Evolutionary conservation across 2,329 filamentous ascomycete genomes (phyloP).

Genomic region (Colletotrichum musae): DNA sequence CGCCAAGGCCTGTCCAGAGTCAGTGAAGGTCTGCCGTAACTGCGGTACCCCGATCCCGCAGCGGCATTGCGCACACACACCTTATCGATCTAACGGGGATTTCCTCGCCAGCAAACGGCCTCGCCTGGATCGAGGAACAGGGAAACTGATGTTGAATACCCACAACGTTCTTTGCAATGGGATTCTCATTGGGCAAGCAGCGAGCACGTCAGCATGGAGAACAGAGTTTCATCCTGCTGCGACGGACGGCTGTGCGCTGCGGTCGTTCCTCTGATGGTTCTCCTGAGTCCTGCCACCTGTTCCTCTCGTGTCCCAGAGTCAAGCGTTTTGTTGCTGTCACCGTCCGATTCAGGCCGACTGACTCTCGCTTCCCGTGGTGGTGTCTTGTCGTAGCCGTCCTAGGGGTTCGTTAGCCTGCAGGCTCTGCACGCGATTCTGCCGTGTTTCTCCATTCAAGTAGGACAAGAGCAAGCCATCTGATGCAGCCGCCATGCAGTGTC

Average conservation of each 20-base stretch:
- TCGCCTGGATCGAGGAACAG: neutral
- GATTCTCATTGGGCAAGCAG: constrained; percentile 11
- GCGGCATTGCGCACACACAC: neutral
- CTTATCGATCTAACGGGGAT: constrained; percentile 34
- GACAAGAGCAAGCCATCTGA: constrained; percentile 18
- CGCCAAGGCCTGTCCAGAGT: constrained; percentile 14
- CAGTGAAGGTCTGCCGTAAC: neutral
- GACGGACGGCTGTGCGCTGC: neutral
- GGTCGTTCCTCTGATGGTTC: neutral
- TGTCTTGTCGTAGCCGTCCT: neutral
- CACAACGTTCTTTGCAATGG: constrained; percentile 18
- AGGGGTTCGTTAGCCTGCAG: no score
- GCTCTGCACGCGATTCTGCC: no score
- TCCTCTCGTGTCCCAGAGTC: neutral
- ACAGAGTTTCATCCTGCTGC: constrained; percentile 17
- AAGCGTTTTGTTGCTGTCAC: neutral
- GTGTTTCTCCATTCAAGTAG: neutral
- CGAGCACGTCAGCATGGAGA: constrained; percentile 10
- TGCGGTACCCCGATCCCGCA: neutral
- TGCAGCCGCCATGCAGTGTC: neutral
- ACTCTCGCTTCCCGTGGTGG: neutral
- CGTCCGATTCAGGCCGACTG: neutral
- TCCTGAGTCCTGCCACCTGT: neutral
- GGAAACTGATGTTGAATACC: neutral
- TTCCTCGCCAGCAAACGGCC: constrained; percentile 12